Evolutionary conservation across 345 rosid genomes (phyloP), one percentile per base, ranked within the genome.

Genomic region (Murraya paniculata): DNA sequence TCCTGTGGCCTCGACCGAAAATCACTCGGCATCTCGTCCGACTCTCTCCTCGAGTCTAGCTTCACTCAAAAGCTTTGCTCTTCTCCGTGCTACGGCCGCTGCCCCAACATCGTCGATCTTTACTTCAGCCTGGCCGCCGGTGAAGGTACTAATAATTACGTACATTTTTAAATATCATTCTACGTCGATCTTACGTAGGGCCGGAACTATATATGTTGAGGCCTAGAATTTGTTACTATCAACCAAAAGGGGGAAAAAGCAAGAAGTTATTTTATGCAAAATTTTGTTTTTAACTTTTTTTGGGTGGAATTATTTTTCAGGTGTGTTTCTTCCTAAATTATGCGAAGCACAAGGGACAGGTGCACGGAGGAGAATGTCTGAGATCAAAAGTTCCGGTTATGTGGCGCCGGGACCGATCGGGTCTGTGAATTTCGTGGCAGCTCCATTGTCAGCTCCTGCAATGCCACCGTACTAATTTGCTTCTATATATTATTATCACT

Each of bases 41-140:
- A 94, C 36, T 87, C 97, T 50, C 90, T 94, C 60, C 88, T 94
- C 57, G 97, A 94, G 38, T 77, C 94, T 30, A 70, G 68, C 85
- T 90, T 90, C 86, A 85, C 91, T 0, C 77, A 81, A 5, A 86
- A 86, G 53, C 97, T 94, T 28, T 94, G 98, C 84, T 91, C 97
- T 39, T 77, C 85, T 81, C 85, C 85, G 45, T 94, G 98, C 90
- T 90, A 92, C 79, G 82, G 84, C 14, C 78, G 78, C 69, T 94
- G 98, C 79, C 90, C 97, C 76, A 93, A 92, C 85, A 74, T 93
- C 55, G 86, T 93, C 30, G 98, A 94, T 77, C 97, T 94, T 31
- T 92, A 84, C 88, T 94, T 89, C 88, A 92, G 89, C 74, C 94
- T 94, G 13, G 98, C 98, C 16, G 95, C 97, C 18, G 97, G 93